Evolutionary conservation across 2,329 filamentous ascomycete genomes (phyloP).

Genomic region (Didymella pomorum): DNA sequence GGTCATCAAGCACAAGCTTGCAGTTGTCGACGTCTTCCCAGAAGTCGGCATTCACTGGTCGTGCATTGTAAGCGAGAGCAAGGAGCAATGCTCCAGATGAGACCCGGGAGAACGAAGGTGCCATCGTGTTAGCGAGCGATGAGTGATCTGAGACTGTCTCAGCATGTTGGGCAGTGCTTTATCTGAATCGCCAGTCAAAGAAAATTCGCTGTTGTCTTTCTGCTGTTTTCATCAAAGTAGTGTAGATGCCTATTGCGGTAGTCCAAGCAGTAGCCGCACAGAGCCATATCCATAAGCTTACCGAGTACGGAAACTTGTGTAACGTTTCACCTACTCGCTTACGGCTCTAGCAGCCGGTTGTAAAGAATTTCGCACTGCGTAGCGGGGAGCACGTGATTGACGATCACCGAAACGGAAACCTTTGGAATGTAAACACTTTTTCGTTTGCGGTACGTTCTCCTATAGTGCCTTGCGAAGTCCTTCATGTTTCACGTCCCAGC

Average conservation of each 20-base stretch:
- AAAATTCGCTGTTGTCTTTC: background rate
- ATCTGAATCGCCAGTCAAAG: constrained; percentile 13
- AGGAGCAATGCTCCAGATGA: constrained; percentile 20
- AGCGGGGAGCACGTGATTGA: constrained; percentile 7
- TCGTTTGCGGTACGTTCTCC: constrained; percentile 18
- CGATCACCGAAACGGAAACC: constrained; percentile 7
- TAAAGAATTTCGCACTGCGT: constrained; percentile 2
- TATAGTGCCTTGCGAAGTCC: constrained; percentile 31
- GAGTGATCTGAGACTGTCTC: constrained; percentile 16
- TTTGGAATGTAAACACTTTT: constrained; percentile 18
- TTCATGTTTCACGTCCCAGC: constrained; percentile 35
- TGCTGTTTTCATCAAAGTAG: constrained; percentile 16
- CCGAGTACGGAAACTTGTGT: constrained; percentile 5
- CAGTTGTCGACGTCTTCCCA: constrained; percentile 22
- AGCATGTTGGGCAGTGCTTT: constrained; percentile 13
- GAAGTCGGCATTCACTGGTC: constrained; percentile 17
- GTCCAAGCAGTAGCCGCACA: background rate
- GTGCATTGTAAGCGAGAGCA: constrained; percentile 19
- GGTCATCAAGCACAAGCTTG: constrained; percentile 18
- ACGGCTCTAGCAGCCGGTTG: constrained; percentile 7
- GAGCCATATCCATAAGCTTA: constrained; percentile 4
- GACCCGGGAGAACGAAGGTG: constrained; percentile 18
- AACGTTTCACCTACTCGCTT: constrained; percentile 6
- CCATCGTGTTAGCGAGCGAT: constrained; percentile 16
- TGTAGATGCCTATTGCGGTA: constrained; percentile 4